These are phyloP conservation scores for Rhodomyrtus psidioides DNA, from an alignment of 441 rosid genomes.

Conservation along the genomic window DNA sequence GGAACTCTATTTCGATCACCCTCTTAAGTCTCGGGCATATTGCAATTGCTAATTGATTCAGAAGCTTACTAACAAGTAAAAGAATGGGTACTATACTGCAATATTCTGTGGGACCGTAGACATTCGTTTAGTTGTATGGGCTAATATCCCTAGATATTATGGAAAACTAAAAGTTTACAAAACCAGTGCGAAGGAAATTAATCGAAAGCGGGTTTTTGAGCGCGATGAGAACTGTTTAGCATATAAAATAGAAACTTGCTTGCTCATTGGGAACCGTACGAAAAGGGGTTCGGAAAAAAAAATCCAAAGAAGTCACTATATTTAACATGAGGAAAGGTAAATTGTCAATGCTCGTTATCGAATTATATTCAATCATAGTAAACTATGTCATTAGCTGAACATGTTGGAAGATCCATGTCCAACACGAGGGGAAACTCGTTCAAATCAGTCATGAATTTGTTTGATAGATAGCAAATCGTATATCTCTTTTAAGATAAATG, in stretches of 20 bases:
- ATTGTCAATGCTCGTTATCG: neutral
- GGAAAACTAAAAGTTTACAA: neutral
- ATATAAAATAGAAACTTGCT: neutral
- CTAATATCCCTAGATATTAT: neutral
- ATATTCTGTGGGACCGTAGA: neutral
- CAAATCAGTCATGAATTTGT: neutral
- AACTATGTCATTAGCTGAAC: accelerated
- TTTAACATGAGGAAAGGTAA: neutral
- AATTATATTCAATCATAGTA: neutral
- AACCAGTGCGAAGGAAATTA: neutral
- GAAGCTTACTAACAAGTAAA: neutral
- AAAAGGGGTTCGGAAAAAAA: neutral
- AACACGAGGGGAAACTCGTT: accelerated
- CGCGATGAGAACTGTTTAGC: neutral
- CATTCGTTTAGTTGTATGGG: neutral
- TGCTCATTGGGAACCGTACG: neutral
- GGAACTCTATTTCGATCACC: neutral
- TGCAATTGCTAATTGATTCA: neutral
- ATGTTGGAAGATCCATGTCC: neutral
- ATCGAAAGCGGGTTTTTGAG: neutral
- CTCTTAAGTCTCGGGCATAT: neutral
- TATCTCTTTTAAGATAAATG: neutral
- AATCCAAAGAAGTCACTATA: neutral
- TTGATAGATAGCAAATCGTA: neutral
- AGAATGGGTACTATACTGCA: neutral